These are phyloP conservation scores for Cyphellophora attinorum DNA, from an alignment of 2,329 filamentous ascomycete species.

Conservation along the genomic window DNA sequence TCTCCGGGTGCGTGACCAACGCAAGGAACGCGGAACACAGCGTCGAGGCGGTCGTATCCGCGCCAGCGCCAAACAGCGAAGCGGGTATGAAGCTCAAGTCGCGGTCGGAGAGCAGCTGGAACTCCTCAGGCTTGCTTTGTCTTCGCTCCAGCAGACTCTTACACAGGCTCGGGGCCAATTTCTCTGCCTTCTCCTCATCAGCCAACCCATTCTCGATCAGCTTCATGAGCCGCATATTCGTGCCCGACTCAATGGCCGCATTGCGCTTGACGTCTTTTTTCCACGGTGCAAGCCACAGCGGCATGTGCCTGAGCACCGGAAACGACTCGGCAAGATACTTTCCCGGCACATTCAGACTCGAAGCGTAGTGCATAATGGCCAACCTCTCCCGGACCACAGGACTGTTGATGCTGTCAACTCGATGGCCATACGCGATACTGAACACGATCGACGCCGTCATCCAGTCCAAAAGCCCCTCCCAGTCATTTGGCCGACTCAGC, in stretches of 20 bases:
- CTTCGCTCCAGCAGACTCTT: constrained; percentile 32
- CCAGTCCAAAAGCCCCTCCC: constrained; percentile 27
- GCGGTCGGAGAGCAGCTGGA: constrained; percentile 29
- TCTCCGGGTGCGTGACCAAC: constrained; percentile 41
- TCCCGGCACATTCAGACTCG: constrained; percentile 27
- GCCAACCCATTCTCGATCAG: constrained; percentile 28
- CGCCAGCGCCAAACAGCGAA: constrained; percentile 33
- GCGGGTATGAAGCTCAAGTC: constrained; percentile 25
- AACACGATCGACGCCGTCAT: constrained; percentile 30
- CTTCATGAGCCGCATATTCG: constrained; percentile 23
- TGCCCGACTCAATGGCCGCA: constrained; percentile 20
- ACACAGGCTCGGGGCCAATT: constrained; percentile 30
- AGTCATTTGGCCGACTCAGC: constrained; percentile 21
- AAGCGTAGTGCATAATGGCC: constrained; percentile 25
- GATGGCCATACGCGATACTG: constrained; percentile 28
- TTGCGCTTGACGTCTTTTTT: constrained; percentile 21
- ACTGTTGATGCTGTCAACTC: constrained; percentile 25
- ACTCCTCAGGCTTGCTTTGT: constrained; percentile 21
- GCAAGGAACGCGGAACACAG: constrained; percentile 39
- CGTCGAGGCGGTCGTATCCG: constrained; percentile 34
- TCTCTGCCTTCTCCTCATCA: constrained; percentile 17
- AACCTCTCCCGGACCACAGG: constrained; percentile 23
- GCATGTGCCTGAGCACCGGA: constrained; percentile 22
- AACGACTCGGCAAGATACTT: constrained; percentile 27
- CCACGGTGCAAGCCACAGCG: constrained; percentile 21